Evolutionary conservation across 257 asterid species (phyloP), one percentile per base, ranked within the genome.

Genomic region (Solanum arcanum): DNA sequence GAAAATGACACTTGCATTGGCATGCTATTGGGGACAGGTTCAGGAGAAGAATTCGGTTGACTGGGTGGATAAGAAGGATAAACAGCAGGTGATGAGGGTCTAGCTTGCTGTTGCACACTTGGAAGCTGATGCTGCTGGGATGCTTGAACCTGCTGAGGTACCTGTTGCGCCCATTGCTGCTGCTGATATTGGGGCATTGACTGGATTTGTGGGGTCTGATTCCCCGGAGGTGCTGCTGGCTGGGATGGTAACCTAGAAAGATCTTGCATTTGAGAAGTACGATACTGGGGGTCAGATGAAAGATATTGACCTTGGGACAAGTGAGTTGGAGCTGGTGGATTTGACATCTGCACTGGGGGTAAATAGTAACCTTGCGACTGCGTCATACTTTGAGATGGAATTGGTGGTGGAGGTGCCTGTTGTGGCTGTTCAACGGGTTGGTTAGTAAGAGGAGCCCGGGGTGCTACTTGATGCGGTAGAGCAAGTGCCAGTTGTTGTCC

Each of bases 401-500:
- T 70, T 44, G 96, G 90, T 44, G 95, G 91, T 60, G 91, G 92
- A 84, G 94, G 90, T 56, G 93, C 94, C 91, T 89, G 95, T 89
- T 89, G 98, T 60, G 83, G 90, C 86, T 92, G 96, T 92, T 94
- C 97, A 5, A 84, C 75, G 2, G 92, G 92, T 33, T 87, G 92
- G 76, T 89, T 56, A 44, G 94, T 90, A 86, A 84, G 87, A 16
- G 95, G n/a, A 41, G 90, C 92, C 62, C 88, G 97, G 18, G 92
- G 92, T 29, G 93, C 89, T 73, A 90, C 88, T 89, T 95, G 99
- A 90, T 95, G 98, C 86, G 99, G 94, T 72, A 95, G 93, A 25
- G 97, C 99, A 76, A 97, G 96, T 52, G 98, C 98, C 86, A 95
- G 87, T 89, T 95, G 96, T 91, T 92, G 94, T 76, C 93, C 95